Conservation (phyloP, 2,329 filamentous ascomycete species). For the Cadophora luteo-olivacea region DNA sequence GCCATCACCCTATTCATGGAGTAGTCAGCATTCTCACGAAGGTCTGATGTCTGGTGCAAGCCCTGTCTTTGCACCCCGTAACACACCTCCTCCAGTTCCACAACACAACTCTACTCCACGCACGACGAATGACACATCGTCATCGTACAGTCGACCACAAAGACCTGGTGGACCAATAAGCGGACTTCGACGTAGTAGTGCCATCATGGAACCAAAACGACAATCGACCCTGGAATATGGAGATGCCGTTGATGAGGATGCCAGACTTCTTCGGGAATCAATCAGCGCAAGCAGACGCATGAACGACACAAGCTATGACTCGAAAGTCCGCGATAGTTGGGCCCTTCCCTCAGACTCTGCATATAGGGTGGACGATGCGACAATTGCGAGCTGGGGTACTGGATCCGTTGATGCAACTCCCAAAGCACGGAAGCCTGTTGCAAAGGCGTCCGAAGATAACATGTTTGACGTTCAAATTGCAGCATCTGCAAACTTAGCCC, state of each 20-base stretch:
- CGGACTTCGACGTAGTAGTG: conserved; percentile 43
- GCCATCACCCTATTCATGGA: conserved; percentile 43
- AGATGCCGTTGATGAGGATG: conserved; percentile 44
- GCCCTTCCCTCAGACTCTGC: conserved; percentile 32
- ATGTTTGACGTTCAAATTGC: conserved; percentile 42
- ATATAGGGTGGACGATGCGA: conserved; percentile 32
- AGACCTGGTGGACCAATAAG: conserved; percentile 31
- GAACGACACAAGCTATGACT: conserved; percentile 34
- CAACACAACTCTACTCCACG: conserved; percentile 34
- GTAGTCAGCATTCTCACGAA: conserved; percentile 42
- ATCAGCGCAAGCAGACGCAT: conserved; percentile 40
- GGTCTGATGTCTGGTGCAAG: conserved; percentile 41
- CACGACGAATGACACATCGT: conserved; percentile 23
- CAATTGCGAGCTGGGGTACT: conserved; percentile 31
- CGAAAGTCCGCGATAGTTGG: conserved; percentile 41
- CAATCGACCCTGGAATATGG: conserved; percentile 40
- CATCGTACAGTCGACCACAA: conserved; percentile 28
- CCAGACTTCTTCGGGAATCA: conserved; percentile 43
- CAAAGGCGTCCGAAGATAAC: conserved; percentile 38
- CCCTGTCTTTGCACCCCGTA: conserved; percentile 28
- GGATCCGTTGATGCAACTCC: conserved; percentile 38
- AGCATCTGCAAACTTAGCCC: conserved; percentile 40
- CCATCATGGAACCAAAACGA: conserved; percentile 34
- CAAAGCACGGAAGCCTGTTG: conserved; percentile 34
- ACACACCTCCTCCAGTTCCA: conserved; percentile 34